Evolutionary conservation across 1,284 basidiomycete species (phyloP).

Genomic region (Fistulinella cinereoalba): DNA sequence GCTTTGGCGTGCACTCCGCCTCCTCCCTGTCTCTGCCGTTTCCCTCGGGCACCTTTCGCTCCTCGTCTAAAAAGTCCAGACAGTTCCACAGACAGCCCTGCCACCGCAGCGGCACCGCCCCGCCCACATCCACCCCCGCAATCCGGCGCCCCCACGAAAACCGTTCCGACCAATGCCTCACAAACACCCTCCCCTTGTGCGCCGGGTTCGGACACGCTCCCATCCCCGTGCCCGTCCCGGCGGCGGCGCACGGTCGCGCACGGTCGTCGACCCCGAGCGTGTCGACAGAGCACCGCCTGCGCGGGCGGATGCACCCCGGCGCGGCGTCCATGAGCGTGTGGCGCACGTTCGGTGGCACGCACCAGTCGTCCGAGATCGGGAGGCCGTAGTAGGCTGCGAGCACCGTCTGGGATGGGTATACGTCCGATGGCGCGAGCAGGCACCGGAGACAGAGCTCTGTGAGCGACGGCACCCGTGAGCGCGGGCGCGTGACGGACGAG

Average conservation of each 20-base stretch:
- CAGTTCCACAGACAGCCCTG: constrained; percentile 63
- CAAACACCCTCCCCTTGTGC: constrained; percentile 49
- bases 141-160: constrained; percentile 62
- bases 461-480: constrained; percentile 42
- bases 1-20: background rate
- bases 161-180: constrained; percentile 58
- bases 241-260: too few species aligned
- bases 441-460: constrained; percentile 49
- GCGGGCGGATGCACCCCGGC: constrained; percentile 30
- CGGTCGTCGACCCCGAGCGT: too few species aligned
- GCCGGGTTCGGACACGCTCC: constrained; percentile 53
- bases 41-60: background rate
- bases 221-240: background rate
- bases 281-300: constrained; percentile 16
- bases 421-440: constrained; percentile 38
- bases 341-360: constrained; percentile 25
- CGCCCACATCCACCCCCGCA: constrained; percentile 51
- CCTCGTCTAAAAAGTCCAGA: constrained; percentile 51
- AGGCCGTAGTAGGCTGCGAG: constrained; percentile 36
- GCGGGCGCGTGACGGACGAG: constrained; percentile 24
- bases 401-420: constrained; percentile 20
- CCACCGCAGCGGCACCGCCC: constrained; percentile 63
- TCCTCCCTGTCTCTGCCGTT: background rate
- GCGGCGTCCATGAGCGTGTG: constrained; percentile 37
- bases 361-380: constrained; percentile 36